Percentiles rank a stretch among this genome's conserved stretches.
phyloP scores from a whole-genome alignment of 179 eudicot genomes.

The Actinidia polygama region DNA sequence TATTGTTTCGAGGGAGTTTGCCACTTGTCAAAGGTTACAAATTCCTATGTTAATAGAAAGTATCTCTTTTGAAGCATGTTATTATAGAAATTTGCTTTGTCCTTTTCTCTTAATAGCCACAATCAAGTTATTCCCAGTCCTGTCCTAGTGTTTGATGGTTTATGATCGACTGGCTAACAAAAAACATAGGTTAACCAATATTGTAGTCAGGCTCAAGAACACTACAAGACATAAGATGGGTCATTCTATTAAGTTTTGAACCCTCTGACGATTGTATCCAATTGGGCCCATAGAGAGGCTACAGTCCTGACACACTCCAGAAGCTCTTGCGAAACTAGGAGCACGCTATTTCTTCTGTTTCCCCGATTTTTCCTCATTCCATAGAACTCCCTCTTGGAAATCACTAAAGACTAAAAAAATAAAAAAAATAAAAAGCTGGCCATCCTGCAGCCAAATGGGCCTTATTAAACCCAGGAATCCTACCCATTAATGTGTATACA shows the following conservation, averaged over 20 bases:
- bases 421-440: too few species aligned
- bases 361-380: too few species aligned
- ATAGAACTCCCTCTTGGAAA: too few species aligned
- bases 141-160: neutral
- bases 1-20: neutral
- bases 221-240: neutral
- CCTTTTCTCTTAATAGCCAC: neutral
- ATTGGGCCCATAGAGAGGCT: neutral
- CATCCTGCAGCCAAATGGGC: neutral
- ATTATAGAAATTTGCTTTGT: neutral
- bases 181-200: neutral
- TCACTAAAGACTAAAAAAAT: too few species aligned
- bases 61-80: neutral
- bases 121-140: neutral
- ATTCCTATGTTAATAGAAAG: neutral
- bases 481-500: neutral
- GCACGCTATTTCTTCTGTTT: neutral
- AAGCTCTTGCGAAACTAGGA: too few species aligned
- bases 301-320: too few species aligned
- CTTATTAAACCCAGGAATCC: slow-evolving; percentile 1
- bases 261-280: neutral
- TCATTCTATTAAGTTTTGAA: neutral
- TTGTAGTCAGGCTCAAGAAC: neutral
- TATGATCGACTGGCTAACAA: neutral
- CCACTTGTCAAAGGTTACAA: neutral